Percentiles rank a stretch among this genome's conserved stretches.
phyloP scores from a whole-genome alignment of 176 grass and related monocot species.

The Cocos nucifera region DNA sequence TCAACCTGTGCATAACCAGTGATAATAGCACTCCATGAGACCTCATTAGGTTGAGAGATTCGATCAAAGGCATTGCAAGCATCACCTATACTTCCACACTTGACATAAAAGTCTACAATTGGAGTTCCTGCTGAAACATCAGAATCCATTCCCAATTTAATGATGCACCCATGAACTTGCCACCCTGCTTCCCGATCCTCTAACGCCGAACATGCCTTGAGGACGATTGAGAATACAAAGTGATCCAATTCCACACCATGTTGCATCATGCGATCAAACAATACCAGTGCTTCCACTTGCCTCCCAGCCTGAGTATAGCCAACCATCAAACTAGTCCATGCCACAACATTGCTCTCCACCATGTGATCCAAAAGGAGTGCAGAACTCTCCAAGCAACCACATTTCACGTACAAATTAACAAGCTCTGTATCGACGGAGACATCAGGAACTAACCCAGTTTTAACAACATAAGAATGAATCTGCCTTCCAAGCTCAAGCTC shows the following conservation, averaged over 20 bases:
- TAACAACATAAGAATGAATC: slow-evolving; percentile 4
- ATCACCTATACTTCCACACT: slow-evolving; percentile 8
- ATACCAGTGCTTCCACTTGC: slow-evolving; percentile 1
- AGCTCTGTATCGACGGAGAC: not conserved
- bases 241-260: slow-evolving; percentile 8
- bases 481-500: slow-evolving; percentile 12
- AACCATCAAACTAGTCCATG: slow-evolving; percentile 20
- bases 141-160: slow-evolving; percentile 18
- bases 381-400: slow-evolving; percentile 16
- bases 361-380: slow-evolving; percentile 17
- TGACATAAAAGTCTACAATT: slow-evolving; percentile 17
- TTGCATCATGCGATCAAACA: slow-evolving; percentile 5
- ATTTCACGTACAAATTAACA: slow-evolving; percentile 21
- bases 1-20: slow-evolving; percentile 15
- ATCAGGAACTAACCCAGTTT: slow-evolving; percentile 9
- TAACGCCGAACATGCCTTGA: slow-evolving; percentile 10
- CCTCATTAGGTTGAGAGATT: slow-evolving; percentile 12
- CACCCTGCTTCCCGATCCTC: not conserved
- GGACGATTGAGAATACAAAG: slow-evolving; percentile 14
- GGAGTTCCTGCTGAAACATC: slow-evolving; percentile 21
- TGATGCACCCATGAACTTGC: slow-evolving; percentile 19
- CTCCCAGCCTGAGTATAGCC: slow-evolving; percentile 8
- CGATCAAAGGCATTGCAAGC: slow-evolving; percentile 16
- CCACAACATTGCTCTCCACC: slow-evolving; percentile 5
- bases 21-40: slow-evolving; percentile 22